Evolutionary conservation across 2,329 filamentous ascomycete genomes (phyloP).

Genomic region (Tolypocladium ovalisporum): DNA sequence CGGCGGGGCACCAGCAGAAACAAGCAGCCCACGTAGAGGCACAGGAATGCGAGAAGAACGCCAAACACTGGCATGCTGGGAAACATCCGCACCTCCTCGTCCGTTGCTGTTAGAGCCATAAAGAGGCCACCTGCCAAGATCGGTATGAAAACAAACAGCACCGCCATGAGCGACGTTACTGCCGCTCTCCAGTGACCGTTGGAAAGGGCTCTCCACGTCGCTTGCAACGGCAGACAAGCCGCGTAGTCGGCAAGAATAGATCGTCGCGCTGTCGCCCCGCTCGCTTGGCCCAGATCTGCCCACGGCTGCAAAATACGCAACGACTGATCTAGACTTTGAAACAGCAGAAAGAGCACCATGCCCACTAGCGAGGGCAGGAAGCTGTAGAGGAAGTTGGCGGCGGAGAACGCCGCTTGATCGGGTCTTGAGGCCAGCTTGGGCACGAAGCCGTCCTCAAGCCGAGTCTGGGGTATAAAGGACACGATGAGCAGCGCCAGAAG

Average conservation of each 20-base stretch:
- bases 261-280: slow-evolving; percentile 49
- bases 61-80: slow-evolving; percentile 65
- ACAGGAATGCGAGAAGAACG: slow-evolving; percentile 59
- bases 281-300: slow-evolving; percentile 45
- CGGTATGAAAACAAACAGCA: slow-evolving; percentile 52
- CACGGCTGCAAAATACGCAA: slow-evolving; percentile 60
- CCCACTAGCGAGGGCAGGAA: slow-evolving; percentile 62
- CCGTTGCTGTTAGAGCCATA: slow-evolving; percentile 54
- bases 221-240: slow-evolving; percentile 51
- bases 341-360: slow-evolving; percentile 53
- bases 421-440: slow-evolving; percentile 56
- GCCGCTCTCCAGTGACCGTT: slow-evolving; percentile 59
- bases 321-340: slow-evolving; percentile 55
- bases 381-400: slow-evolving; percentile 79
- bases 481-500: slow-evolving; percentile 63
- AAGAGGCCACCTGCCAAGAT: slow-evolving; percentile 61
- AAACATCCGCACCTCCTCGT: slow-evolving; percentile 50
- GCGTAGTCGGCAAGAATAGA: slow-evolving; percentile 63
- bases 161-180: slow-evolving; percentile 45
- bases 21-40: slow-evolving; percentile 58
- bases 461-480: slow-evolving; percentile 62
- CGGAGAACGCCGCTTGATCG: slow-evolving; percentile 57
- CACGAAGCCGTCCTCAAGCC: slow-evolving; percentile 58
- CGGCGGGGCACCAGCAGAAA: slow-evolving; percentile 50
- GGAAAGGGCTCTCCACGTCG: slow-evolving; percentile 42